Evolutionary conservation across 768 basidiomycete genomes (phyloP).

Genomic region (Phaeotremella fagi): DNA sequence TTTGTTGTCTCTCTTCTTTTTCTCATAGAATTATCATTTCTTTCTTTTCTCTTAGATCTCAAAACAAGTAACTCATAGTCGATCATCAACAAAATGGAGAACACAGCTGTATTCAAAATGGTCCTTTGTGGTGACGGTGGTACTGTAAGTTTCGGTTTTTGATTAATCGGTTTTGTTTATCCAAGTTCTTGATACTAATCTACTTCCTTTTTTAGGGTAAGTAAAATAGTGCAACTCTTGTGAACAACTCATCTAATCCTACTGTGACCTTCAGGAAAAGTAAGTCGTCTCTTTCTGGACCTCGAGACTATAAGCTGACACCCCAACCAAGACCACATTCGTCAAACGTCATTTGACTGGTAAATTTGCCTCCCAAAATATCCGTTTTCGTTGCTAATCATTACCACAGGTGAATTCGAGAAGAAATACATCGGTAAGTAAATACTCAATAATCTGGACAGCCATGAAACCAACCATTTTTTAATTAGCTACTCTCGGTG

Average conservation of each 20-base stretch:
- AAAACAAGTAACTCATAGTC: too few species aligned
- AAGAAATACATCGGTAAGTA: slow-evolving; percentile 99
- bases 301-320: slow-evolving; percentile 12
- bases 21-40: not conserved
- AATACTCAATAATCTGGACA: slow-evolving; percentile 8
- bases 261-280: not conserved
- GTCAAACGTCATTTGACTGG: slow-evolving; percentile 96
- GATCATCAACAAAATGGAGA: slow-evolving; percentile 30
- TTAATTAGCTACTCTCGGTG: slow-evolving; percentile 95
- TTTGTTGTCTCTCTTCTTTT: not conserved
- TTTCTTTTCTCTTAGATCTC: not conserved
- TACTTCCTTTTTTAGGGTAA: too few species aligned
- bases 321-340: slow-evolving; percentile 70
- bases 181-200: too few species aligned
- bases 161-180: too few species aligned
- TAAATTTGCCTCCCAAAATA: slow-evolving; percentile 10
- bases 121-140: slow-evolving; percentile 74
- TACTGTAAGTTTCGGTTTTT: slow-evolving; percentile 18
- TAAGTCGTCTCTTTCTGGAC: not conserved
- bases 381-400: slow-evolving; percentile 4
- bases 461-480: slow-evolving; percentile 10
- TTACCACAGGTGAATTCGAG: slow-evolving; percentile 79
- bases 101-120: slow-evolving; percentile 92
- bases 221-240: too few species aligned
- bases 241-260: too few species aligned